Evolutionary conservation across 257 asterid species (phyloP).

Genomic region (Lantana camara): DNA sequence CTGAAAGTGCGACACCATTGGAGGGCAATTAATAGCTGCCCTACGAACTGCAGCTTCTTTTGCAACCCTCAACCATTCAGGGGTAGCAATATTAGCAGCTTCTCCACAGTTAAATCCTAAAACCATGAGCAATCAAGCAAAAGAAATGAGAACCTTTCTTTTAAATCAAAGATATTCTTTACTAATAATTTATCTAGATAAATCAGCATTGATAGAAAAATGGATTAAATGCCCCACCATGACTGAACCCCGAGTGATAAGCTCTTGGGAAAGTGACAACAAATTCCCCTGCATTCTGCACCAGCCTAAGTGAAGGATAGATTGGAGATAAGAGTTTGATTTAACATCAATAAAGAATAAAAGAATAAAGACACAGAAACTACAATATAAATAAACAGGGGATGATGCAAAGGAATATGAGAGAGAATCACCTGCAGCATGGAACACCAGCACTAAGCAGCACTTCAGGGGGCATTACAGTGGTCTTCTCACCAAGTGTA

Average conservation of each 20-base stretch:
- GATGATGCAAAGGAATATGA: slow-evolving; percentile 27
- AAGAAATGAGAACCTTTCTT: slow-evolving; percentile 15
- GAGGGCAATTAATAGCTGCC: slow-evolving; percentile 94
- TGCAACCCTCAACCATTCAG: slow-evolving; percentile 97
- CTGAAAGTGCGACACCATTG: slow-evolving; percentile 99
- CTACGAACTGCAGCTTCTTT: slow-evolving; percentile 97
- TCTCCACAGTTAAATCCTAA: slow-evolving; percentile 97
- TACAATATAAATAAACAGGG: neutral
- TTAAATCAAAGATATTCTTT: neutral
- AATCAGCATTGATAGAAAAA: slow-evolving; percentile 14
- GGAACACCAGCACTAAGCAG: slow-evolving; percentile 94
- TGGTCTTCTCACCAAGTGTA: slow-evolving; percentile 97
- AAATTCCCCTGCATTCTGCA: slow-evolving; percentile 98
- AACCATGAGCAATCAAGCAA: slow-evolving; percentile 21
- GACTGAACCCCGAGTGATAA: slow-evolving; percentile 99
- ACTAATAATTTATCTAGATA: slow-evolving; percentile 10
- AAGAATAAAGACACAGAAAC: slow-evolving; percentile 4
- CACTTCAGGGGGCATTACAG: slow-evolving; percentile 99
- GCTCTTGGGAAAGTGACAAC: slow-evolving; percentile 99
- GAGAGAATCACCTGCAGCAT: slow-evolving; percentile 89
- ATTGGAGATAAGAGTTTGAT: slow-evolving; percentile 20
- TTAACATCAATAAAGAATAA: slow-evolving; percentile 22
- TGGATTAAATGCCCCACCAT: slow-evolving; percentile 60
- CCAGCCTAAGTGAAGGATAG: slow-evolving; percentile 62
- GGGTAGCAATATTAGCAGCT: slow-evolving; percentile 98